A percentile compares a stretch with the other conserved stretches of the same genome.
phyloP scores from a whole-genome alignment of 1,139 yeast genomes.

The Geotrichum reessii region DNA sequence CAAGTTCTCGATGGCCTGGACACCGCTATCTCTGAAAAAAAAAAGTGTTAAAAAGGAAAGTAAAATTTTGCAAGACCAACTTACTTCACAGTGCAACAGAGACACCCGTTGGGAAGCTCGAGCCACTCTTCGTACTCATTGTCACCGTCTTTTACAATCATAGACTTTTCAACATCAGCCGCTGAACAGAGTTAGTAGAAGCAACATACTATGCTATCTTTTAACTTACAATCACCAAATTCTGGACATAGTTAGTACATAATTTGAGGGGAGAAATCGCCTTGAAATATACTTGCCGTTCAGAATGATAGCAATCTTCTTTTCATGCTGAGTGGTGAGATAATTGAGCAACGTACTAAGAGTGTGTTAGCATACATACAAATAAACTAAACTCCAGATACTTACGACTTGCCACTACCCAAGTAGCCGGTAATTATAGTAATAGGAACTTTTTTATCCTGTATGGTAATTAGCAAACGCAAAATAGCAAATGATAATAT shows the following conservation, averaged over 20 bases:
- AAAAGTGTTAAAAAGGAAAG: background rate
- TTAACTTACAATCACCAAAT: slow-evolving; percentile 34
- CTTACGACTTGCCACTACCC: slow-evolving; percentile 82
- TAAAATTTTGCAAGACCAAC: background rate
- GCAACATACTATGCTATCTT: background rate
- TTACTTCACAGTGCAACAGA: slow-evolving; percentile 84
- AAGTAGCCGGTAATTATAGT: slow-evolving; percentile 91
- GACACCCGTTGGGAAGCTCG: slow-evolving; percentile 91
- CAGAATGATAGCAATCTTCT: slow-evolving; percentile 78
- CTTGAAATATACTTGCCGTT: slow-evolving; percentile 47
- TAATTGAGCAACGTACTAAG: slow-evolving; percentile 60
- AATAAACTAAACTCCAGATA: background rate
- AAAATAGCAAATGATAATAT: background rate
- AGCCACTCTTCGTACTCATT: slow-evolving; percentile 80
- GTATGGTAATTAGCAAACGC: background rate
- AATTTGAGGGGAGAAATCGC: background rate
- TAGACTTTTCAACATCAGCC: slow-evolving; percentile 78
- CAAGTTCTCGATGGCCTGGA: slow-evolving; percentile 84
- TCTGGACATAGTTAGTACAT: slow-evolving; percentile 22
- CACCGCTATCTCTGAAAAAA: slow-evolving; percentile 63
- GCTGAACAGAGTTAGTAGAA: slow-evolving; percentile 68
- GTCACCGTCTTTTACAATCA: slow-evolving; percentile 63
- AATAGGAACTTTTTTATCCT: slow-evolving; percentile 61
- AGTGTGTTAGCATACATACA: background rate
- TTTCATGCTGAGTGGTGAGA: slow-evolving; percentile 62